A percentile compares a stretch with the other conserved stretches of the same genome.
Evolutionary conservation across 1,139 yeast genomes (phyloP).

Genomic region (Candida sojae): DNA sequence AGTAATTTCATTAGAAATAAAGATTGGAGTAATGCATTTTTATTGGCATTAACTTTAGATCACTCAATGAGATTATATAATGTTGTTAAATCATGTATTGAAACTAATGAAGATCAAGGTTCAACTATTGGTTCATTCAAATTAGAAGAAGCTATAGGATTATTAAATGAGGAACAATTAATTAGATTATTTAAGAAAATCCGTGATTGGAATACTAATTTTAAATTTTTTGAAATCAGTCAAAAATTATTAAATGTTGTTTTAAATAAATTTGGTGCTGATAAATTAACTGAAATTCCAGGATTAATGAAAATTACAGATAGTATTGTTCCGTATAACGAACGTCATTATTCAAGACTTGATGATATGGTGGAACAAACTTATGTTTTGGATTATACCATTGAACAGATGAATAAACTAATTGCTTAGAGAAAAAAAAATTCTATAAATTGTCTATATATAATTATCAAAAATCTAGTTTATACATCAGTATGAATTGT

Average conservation of each 20-base stretch:
- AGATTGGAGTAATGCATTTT: conserved; percentile 88
- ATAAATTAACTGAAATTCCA: conserved; percentile 61
- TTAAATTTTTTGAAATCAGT: conserved; percentile 75
- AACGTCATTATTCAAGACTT: conserved; percentile 76
- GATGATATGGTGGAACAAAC: conserved; percentile 85
- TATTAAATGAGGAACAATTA: conserved; percentile 62
- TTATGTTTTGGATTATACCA: conserved; percentile 79
- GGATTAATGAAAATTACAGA: conserved; percentile 73
- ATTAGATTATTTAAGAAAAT: conserved; percentile 65
- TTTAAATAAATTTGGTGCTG: conserved; percentile 53
- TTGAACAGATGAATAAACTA: conserved; percentile 68
- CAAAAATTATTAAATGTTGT: conserved; percentile 74
- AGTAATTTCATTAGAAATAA: conserved; percentile 68
- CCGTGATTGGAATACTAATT: conserved; percentile 94
- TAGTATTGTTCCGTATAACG: conserved; percentile 78
- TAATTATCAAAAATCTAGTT: too few relatives aligned
- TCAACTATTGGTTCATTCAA: conserved; percentile 60
- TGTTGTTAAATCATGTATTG: conserved; percentile 60
- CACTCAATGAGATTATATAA: conserved; percentile 84
- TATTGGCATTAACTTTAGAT: conserved; percentile 79
- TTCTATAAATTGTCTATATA: background rate
- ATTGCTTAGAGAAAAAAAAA: conserved; percentile 10
- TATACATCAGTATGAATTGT: too few relatives aligned
- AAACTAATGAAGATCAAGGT: conserved; percentile 42
- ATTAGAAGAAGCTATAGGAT: conserved; percentile 65